Base-by-base conservation (phyloP, 176 grass and related monocot genomes). In the Areca catechu region DNA sequence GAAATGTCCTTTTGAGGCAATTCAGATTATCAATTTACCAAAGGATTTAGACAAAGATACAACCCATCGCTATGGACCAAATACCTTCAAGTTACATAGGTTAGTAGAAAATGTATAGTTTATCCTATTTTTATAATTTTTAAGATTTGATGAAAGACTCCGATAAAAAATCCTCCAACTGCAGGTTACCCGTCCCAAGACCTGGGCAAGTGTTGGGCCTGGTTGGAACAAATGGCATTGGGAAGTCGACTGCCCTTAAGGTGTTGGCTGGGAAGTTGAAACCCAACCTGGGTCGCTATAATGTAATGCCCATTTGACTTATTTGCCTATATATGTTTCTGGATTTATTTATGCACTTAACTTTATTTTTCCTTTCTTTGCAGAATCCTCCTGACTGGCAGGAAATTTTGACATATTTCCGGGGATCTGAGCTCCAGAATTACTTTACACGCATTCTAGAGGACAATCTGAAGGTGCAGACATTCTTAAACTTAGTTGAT, bases 1-100 rank as follows among this genome's bases (percentile, higher is more conserved):
- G 83, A 83, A 81, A 71, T 95, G 89, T n/a, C 89, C 89, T 4
- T 95, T 95, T 71, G 73, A 88, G 73, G 84, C 89, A 24, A 95
- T 95, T 73, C 77, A 88, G 52, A 95, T 95, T 66, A 85, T 95
- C 56, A 88, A 95, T 65, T 73, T 95, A 30, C 84, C 84, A 24
- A 95, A 72, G 53, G 77, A 74, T 66, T 74, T 95, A 34, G 71
- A 79, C 17, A 88, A 95, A 74, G 84, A 95, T 58, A 85, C 89
- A 12, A 88, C 89, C 22, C 89, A 95, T 74, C 84, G 84, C 7
- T 95, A 88, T 79, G 80, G 89, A 71, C 89, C 80, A 67, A 95
- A 88, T 70, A 79, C 84, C 50, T 95, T 95, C 60, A 95, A 95
- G 72, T 67, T 95, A 24, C 84, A 95, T 19, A 88, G 89, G 89